Evolutionary conservation across 1,284 basidiomycete species (phyloP), one percentile per base, ranked within the genome.

Genomic region (Termitomyces sp.): DNA sequence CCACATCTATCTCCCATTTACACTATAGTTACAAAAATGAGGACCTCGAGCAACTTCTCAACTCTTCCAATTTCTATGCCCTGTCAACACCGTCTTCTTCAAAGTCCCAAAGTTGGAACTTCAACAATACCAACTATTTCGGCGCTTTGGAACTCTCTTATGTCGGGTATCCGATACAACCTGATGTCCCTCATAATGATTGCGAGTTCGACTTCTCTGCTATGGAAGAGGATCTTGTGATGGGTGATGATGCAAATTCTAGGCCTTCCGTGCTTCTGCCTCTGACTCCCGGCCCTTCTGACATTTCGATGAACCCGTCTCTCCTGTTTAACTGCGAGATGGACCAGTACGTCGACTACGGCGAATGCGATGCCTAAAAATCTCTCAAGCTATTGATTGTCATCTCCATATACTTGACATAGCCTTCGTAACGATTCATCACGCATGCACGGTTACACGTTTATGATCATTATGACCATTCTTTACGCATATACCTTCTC

Each of bases 281-380:
- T 33, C 13, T 7, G 4, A 12, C 34, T 34, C 4, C 24, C 31
- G 40, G 31, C 5, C 33, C 5, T 24, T 13, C 24, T 39, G 17
- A 5, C 13, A 31, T 13, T n/a, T 24, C 19, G 8, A 31, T 36
- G 4, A 24, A 15, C 21, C n/a, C 5, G 26, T 41, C 19, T 24
- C n/a, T 19, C 26, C 10, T 19, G 15, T 17, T 39, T 3, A 41
- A 45, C 28, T 39, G 46, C 3, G 57, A 57, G 28, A 61, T 59
- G 59, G 55, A 54, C 28, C 39, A 55, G 19, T 61, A 45, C 19
- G 46, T 61, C 40, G 48, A 61, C 38, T 61, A 57, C 50, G 36
- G 19, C 8, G 43, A 49, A 17, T 52, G 42, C 34, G 47, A 19
- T 40, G 46, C 38, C 31, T 48, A 44, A n/a, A 39, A 36, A 17